Conservation (phyloP, 495 filamentous ascomycete species). For the Penicillium turbatum region DNA sequence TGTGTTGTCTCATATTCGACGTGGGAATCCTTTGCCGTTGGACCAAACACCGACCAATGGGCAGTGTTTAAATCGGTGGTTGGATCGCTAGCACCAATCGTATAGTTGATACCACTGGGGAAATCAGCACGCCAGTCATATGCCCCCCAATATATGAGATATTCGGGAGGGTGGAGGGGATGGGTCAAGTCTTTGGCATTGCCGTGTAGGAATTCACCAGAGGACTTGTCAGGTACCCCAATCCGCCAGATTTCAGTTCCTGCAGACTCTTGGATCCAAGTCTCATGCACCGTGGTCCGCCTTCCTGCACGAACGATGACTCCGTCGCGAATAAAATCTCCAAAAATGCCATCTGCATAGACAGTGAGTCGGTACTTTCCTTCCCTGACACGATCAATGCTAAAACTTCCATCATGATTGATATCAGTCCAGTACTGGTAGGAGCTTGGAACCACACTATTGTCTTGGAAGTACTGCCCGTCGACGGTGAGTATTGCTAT, state of each 20-base stretch:
- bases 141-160: conserved; percentile 52
- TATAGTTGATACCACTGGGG: conserved; percentile 48
- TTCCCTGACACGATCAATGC: conserved; percentile 44
- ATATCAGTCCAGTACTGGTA: conserved; percentile 58
- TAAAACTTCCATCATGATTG: conserved; percentile 38
- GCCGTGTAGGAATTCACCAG: conserved; percentile 53
- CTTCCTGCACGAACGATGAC: conserved; percentile 35
- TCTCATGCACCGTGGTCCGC: conserved; percentile 24
- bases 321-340: conserved; percentile 45
- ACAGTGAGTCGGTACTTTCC: conserved; percentile 54
- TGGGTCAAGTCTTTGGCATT: conserved; percentile 37
- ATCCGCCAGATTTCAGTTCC: conserved; percentile 53
- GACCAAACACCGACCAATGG: conserved; percentile 53
- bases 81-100: conserved; percentile 44
- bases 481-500: conserved; percentile 51
- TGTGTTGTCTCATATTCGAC: conserved; percentile 38
- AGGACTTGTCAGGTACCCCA: conserved; percentile 51
- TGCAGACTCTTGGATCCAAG: conserved; percentile 46
- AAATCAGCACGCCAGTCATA: conserved; percentile 54
- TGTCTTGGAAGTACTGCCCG: conserved; percentile 54
- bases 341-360: conserved; percentile 55
- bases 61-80: conserved; percentile 49
- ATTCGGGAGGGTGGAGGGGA: conserved; percentile 45
- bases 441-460: conserved; percentile 42
- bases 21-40: conserved; percentile 35